Base-by-base conservation (phyloP, 176 grass and related monocot species). In the Paspalum notatum region DNA sequence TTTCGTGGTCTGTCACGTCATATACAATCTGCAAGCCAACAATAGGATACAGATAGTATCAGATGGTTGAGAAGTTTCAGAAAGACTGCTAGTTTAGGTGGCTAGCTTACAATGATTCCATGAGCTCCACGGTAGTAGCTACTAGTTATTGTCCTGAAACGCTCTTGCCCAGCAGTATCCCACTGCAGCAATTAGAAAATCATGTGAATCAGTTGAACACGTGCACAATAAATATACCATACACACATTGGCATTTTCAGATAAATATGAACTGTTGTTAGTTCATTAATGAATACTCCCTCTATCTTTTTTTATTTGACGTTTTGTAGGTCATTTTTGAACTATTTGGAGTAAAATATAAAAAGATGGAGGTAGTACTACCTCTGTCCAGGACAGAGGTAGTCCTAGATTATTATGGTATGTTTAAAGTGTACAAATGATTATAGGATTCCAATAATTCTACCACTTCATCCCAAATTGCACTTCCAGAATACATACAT, bases 161-260 rank as follows among this genome's bases (percentile, higher is more conserved):
- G 88, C 75, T 97, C 94, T 91, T 97, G 94, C 21, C 94, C 94
- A 89, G 94, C 89, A 85, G 94, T 97, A 72, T 97, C 94, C 94
- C 94, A 97, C 94, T 97, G 85, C 27, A 71, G 37, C 25, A 60
- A 77, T 78, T 13, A 75, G 45, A 79, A 46, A 22, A 63, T 8
- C 13, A 67, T 56, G 32, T n/a, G 3, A 32, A 3, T 58, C 62
- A 83, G 46, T 56, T 60, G 43, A 55, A 53, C 15, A 18, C 20
- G 18, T 22, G 38, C 25, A 4, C 20, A 48, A 17, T 37, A 75
- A 11, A 14, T 26, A 26, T 39, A 66, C 0, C 48, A 20, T 32
- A 39, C 3, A 39, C 3, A 12, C 14, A 37, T 17, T 17, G 16
- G 25, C 21, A 52, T 55, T 56, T 26, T 16, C 4, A 43, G 54